A percentile compares a stretch with the other conserved stretches of the same genome.
These are phyloP conservation scores for Pyrus pyrifolia DNA, from an alignment of 306 rosid species.

Conservation along the genomic window DNA sequence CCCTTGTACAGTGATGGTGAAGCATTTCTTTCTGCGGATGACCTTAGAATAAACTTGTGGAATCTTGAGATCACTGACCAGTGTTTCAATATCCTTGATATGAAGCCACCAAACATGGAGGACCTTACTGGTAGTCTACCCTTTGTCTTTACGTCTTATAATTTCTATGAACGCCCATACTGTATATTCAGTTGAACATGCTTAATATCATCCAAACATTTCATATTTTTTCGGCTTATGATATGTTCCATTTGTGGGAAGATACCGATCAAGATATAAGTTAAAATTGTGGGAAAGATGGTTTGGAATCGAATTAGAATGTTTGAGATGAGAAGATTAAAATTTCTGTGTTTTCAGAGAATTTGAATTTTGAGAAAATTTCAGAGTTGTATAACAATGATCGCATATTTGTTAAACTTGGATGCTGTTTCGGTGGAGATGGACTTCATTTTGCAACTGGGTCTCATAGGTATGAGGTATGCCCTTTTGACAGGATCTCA, in stretches of 20 bases:
- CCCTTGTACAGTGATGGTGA: conserved; percentile 53
- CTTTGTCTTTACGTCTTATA: background rate
- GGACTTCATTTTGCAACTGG: conserved; percentile 65
- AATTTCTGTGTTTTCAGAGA: background rate
- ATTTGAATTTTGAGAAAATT: background rate
- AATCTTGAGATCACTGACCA: conserved; percentile 58
- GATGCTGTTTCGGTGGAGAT: conserved; percentile 57
- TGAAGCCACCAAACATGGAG: conserved; percentile 66
- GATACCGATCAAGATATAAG: background rate
- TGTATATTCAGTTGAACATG: background rate
- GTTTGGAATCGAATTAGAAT: background rate
- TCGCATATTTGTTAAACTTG: conserved; percentile 57
- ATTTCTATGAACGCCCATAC: conserved; percentile 5
- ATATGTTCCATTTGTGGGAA: background rate
- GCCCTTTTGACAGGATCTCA: conserved; percentile 6
- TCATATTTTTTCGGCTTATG: background rate
- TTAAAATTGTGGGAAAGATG: background rate
- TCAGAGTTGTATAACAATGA: conserved; percentile 42
- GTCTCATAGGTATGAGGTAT: conserved; percentile 42
- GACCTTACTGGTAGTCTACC: conserved; percentile 51
- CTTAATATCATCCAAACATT: background rate
- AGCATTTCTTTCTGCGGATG: conserved; percentile 71
- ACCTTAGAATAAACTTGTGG: conserved; percentile 74
- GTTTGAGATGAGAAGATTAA: background rate
- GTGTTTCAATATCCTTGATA: conserved; percentile 65